Percentiles rank a stretch among this genome's conserved stretches.
Conservation (phyloP, 768 basidiomycete genomes). For the Suillus spraguei region DNA sequence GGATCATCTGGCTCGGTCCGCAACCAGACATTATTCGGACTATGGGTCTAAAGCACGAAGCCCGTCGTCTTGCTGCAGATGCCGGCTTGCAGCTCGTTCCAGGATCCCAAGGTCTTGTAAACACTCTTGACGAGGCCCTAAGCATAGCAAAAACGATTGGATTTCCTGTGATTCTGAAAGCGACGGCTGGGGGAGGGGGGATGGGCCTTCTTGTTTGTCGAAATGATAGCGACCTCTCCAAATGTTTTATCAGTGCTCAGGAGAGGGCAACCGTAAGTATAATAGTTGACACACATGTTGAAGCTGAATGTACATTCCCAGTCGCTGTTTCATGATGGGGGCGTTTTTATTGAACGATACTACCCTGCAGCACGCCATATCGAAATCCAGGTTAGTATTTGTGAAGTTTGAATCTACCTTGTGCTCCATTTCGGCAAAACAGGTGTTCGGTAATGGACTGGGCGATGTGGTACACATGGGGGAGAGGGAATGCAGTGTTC, state of each 20-base stretch:
- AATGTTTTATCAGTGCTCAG: slow-evolving; percentile 38
- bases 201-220: slow-evolving; percentile 64
- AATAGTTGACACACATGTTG: background rate
- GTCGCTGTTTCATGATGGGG: slow-evolving; percentile 50
- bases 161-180: slow-evolving; percentile 67
- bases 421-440: slow-evolving; percentile 9
- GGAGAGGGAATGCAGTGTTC: slow-evolving; percentile 71
- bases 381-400: slow-evolving; percentile 58
- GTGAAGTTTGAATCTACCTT: background rate
- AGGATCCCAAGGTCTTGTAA: slow-evolving; percentile 54
- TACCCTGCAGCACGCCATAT: slow-evolving; percentile 59
- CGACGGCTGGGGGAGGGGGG: slow-evolving; percentile 70
- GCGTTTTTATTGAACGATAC: slow-evolving; percentile 64
- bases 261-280: slow-evolving; percentile 47
- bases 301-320: slow-evolving; percentile 21
- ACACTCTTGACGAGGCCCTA: slow-evolving; percentile 42
- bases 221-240: slow-evolving; percentile 39
- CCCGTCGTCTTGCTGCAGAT: slow-evolving; percentile 44
- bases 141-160: slow-evolving; percentile 45
- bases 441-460: slow-evolving; percentile 69
- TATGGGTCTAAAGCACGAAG: slow-evolving; percentile 69
- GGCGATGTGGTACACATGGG: slow-evolving; percentile 64
- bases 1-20: slow-evolving; percentile 63
- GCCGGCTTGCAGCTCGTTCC: slow-evolving; percentile 59
- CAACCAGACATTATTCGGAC: slow-evolving; percentile 45